Conservation (phyloP, 2,329 filamentous ascomycete species). For the Rutstroemia sp. region DNA sequence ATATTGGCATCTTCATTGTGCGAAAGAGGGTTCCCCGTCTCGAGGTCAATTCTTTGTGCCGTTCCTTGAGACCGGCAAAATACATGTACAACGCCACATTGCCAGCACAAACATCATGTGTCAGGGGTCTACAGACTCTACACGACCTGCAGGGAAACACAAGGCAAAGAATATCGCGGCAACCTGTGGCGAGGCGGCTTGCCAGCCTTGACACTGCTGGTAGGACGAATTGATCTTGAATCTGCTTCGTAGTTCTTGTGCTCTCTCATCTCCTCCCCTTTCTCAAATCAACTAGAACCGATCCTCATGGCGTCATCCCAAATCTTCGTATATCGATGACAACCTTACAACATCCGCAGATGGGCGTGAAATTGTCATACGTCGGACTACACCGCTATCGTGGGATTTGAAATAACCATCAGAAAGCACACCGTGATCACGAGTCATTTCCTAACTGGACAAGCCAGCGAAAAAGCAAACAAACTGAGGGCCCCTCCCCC, state of each 20-base stretch:
- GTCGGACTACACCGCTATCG: conserved; percentile 5
- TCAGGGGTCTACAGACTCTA: neutral
- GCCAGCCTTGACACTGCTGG: conserved; percentile 4
- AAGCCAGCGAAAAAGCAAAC: neutral
- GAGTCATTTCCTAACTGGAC: neutral
- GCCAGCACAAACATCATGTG: neutral
- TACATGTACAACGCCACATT: neutral
- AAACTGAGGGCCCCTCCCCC: neutral
- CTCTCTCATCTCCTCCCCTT: neutral
- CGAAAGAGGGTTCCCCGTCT: neutral
- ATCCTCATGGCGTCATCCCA: neutral
- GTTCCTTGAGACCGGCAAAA: neutral
- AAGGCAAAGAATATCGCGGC: conserved; percentile 1
- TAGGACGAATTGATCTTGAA: neutral
- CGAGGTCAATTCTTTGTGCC: neutral
- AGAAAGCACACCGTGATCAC: conserved; percentile 1
- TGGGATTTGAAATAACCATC: neutral
- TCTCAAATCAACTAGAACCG: neutral
- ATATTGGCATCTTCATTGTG: neutral
- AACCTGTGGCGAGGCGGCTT: conserved; percentile 1
- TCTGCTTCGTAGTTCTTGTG: neutral
- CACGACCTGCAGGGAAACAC: conserved; percentile 7
- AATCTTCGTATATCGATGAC: neutral
- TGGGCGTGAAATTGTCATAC: neutral
- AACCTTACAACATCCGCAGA: too few species aligned